Evolutionary conservation across 2,329 filamentous ascomycete genomes (phyloP).

Genomic region (Curvularia sp.): DNA sequence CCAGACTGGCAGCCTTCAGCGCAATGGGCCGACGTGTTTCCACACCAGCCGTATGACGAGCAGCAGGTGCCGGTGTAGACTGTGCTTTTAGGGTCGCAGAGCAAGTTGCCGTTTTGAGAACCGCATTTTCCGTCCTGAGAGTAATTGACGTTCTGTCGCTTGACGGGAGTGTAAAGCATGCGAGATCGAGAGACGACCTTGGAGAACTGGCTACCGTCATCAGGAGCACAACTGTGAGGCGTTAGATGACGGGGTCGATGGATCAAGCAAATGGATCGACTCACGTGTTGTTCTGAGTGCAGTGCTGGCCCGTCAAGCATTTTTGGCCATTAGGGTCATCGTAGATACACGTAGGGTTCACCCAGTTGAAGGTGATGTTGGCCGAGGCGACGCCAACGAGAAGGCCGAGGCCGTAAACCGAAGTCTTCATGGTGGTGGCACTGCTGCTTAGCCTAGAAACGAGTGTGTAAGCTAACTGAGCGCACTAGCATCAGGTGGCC

Average conservation of each 20-base stretch:
- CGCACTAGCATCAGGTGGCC: neutral
- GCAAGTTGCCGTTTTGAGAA: slow-evolving; percentile 48
- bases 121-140: slow-evolving; percentile 53
- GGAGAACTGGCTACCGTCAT: slow-evolving; percentile 37
- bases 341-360: slow-evolving; percentile 55
- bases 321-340: slow-evolving; percentile 23
- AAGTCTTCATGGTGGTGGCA: slow-evolving; percentile 38
- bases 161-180: slow-evolving; percentile 31
- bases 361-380: slow-evolving; percentile 60
- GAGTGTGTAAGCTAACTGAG: slow-evolving; percentile 25
- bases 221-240: slow-evolving; percentile 30
- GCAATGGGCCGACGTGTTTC: slow-evolving; percentile 52
- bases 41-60: slow-evolving; percentile 55
- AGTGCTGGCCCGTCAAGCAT: slow-evolving; percentile 52
- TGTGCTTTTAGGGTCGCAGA: slow-evolving; percentile 56
- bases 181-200: slow-evolving; percentile 30
- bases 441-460: slow-evolving; percentile 18
- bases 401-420: slow-evolving; percentile 39
- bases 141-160: slow-evolving; percentile 44
- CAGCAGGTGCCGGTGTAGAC: slow-evolving; percentile 57
- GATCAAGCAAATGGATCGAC: slow-evolving; percentile 6
- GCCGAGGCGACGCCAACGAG: slow-evolving; percentile 51
- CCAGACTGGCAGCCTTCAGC: slow-evolving; percentile 52
- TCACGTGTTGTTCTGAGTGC: slow-evolving; percentile 46
- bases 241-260: neutral